Base-by-base conservation (phyloP, 352 stramenopile species). In the Hyaloperonospora arabidopsidis region DNA sequence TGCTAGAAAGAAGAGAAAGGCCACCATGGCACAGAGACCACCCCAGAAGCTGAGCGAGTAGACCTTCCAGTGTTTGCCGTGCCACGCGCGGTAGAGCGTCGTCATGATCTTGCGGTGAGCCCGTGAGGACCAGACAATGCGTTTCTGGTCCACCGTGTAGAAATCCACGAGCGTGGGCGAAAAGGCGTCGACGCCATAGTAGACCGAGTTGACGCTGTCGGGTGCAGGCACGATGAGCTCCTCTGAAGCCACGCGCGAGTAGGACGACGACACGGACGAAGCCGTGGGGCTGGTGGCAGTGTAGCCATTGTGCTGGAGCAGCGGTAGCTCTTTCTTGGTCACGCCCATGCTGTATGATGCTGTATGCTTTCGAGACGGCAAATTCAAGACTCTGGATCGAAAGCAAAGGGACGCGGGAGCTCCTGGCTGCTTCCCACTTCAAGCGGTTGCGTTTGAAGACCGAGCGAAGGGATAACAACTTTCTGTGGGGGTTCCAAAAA, bases 91-190 rank as follows among this genome's bases (percentile, higher is more conserved):
- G 50, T 89, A 78, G 6, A 93, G 76, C 61, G 82, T 93, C n/a
- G 75, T 87, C 76, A 93, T 89, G 72, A 89, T 90, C 65, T 93
- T 93, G 68, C 82, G 82, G 65, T 93, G 82, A 40, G 79, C 77
- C 22, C 82, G 82, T 43, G 82, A 93, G 41, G 78, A 89, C 82
- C 82, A 93, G 57, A 93, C 77, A 52, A 93, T 87, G 53, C 82
- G 82, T 53, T 89, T 93, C 59, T 89, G 76, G 65, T 89, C 82
- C 36, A 75, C 40, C 43, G 82, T 90, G 79, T 89, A 89, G 48
- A 93, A 89, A 52, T 93, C 82, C 35, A 93, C 79, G 53, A 93
- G 76, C 54, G 82, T 93, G 8, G 79, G 82, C 18, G 79, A 93
- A 65, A 93, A 93, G 50, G 79, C 70, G 63, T 93, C 82, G 14